phyloP scores from a whole-genome alignment of 2,329 filamentous ascomycete genomes.

The Sporothrix pseudoabietina region DNA sequence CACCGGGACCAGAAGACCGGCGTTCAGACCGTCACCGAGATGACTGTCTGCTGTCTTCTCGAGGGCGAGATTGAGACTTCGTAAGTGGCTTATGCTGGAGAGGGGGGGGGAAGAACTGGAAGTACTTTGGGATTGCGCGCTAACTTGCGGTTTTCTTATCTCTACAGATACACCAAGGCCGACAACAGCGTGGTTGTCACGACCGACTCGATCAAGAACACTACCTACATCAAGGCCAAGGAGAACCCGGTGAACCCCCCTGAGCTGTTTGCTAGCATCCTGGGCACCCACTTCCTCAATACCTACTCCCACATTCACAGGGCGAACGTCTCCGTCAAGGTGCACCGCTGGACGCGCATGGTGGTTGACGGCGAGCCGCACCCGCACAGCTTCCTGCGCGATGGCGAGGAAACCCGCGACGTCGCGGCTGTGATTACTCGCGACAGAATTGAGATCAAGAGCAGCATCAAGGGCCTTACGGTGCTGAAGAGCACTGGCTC shows the following conservation, averaged over 20 bases:
- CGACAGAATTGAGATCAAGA: constrained; percentile 73
- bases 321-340: constrained; percentile 78
- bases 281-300: constrained; percentile 86
- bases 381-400: constrained; percentile 91
- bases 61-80: constrained; percentile 89
- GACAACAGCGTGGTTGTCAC: constrained; percentile 96
- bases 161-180: constrained; percentile 77
- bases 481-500: constrained; percentile 97
- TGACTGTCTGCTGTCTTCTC: constrained; percentile 89
- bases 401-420: constrained; percentile 83
- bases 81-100: constrained; percentile 49
- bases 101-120: background rate
- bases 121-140: background rate
- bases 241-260: constrained; percentile 89
- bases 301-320: constrained; percentile 85
- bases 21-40: constrained; percentile 84
- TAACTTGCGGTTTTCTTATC: background rate
- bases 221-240: constrained; percentile 91
- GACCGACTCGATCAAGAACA: constrained; percentile 98
- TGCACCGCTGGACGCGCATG: constrained; percentile 92
- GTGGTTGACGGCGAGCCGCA: constrained; percentile 83
- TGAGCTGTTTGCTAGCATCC: constrained; percentile 83
- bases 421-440: constrained; percentile 73
- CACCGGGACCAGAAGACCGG: constrained; percentile 75
- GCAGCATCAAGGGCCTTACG: constrained; percentile 76